phyloP scores from a whole-genome alignment of 768 basidiomycete species.

The Galerina marginata region DNA sequence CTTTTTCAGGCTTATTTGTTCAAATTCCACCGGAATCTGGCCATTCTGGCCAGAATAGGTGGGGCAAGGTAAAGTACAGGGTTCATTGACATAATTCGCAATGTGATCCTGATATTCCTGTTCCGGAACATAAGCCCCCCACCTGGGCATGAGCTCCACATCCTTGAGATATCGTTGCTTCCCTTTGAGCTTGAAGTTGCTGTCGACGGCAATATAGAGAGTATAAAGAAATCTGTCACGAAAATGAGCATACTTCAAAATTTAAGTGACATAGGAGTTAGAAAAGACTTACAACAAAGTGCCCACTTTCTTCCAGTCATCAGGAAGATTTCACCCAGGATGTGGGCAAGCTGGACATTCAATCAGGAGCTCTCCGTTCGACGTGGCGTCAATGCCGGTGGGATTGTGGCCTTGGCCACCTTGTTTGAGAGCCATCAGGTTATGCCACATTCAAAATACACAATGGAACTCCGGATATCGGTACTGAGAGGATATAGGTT shows the following conservation, averaged over 20 bases:
- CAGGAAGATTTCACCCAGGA: constrained; percentile 14
- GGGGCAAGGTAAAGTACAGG: too few relatives aligned
- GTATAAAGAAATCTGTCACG: constrained; percentile 13
- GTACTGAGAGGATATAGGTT: constrained; percentile 1
- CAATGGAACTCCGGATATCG: constrained; percentile 12
- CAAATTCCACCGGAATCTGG: too few relatives aligned
- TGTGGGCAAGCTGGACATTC: constrained; percentile 26
- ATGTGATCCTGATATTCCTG: constrained; percentile 11
- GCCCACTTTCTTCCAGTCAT: constrained; percentile 11
- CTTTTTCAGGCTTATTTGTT: too few relatives aligned
- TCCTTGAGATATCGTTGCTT: constrained; percentile 22
- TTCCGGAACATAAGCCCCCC: constrained; percentile 17
- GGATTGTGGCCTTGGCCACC: constrained; percentile 20
- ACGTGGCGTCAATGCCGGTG: constrained; percentile 5
- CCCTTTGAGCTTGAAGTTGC: constrained; percentile 30
- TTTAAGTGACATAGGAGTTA: too few relatives aligned
- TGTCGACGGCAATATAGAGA: constrained; percentile 13
- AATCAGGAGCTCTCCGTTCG: constrained; percentile 4
- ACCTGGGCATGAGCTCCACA: constrained; percentile 19
- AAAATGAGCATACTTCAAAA: neutral
- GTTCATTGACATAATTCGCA: constrained; percentile 10
- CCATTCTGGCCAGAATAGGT: too few relatives aligned
- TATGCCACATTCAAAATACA: constrained; percentile 14
- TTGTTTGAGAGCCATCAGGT: constrained; percentile 16
- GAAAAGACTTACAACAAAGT: neutral